Evolutionary conservation across 2,329 filamentous ascomycete species (phyloP).

Genomic region (Claviceps sorghi): DNA sequence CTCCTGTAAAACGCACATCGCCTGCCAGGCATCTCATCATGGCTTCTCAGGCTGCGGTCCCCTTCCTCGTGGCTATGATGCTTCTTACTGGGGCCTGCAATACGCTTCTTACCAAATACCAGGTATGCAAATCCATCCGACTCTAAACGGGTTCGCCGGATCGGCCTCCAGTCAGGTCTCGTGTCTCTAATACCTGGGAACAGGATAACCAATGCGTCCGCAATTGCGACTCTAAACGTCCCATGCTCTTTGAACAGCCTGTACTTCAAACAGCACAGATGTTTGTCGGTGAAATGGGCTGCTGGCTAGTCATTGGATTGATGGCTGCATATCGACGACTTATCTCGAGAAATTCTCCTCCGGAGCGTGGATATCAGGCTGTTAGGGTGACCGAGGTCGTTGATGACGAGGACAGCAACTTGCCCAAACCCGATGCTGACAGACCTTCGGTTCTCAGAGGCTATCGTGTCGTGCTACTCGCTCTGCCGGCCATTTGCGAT

Average conservation of each 20-base stretch:
- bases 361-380: constrained; percentile 48
- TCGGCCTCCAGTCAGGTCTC: background rate
- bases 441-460: constrained; percentile 52
- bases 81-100: constrained; percentile 91
- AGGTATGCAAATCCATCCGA: constrained; percentile 38
- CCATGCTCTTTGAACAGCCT: constrained; percentile 75
- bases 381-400: constrained; percentile 35
- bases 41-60: constrained; percentile 58
- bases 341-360: constrained; percentile 26
- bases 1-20: background rate
- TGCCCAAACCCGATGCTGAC: constrained; percentile 29
- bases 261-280: constrained; percentile 95
- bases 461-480: constrained; percentile 57
- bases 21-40: constrained; percentile 28
- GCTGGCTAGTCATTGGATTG: constrained; percentile 75
- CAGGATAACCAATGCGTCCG: constrained; percentile 94
- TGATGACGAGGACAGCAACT: constrained; percentile 13
- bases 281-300: constrained; percentile 93
- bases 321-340: constrained; percentile 52
- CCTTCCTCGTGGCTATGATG: constrained; percentile 90
- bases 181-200: background rate
- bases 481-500: constrained; percentile 81
- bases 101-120: constrained; percentile 91
- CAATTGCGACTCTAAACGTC: constrained; percentile 63
- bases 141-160: background rate